Conservation (phyloP, 139 green algal genomes). For the Microglena sp. region DNA sequence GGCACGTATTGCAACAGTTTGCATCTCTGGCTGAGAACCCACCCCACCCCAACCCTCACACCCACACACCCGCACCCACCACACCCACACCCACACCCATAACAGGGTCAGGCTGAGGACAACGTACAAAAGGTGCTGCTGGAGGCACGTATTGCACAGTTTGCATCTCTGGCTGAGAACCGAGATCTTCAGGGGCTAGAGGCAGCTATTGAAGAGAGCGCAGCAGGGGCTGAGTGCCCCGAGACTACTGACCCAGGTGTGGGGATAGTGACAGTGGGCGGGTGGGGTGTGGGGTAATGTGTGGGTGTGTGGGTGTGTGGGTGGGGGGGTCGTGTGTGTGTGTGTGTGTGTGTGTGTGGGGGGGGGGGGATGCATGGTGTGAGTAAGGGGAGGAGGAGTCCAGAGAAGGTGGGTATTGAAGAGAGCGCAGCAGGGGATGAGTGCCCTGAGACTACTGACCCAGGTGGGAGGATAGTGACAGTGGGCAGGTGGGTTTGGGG, state of each 20-base stretch:
- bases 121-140: constrained; percentile 2
- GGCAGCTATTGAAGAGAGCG: constrained; percentile 19
- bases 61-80: background rate
- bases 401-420: background rate
- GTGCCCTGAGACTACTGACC: background rate
- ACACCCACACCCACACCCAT: background rate
- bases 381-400: background rate
- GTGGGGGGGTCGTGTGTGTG: too few relatives aligned
- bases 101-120: background rate
- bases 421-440: too few relatives aligned
- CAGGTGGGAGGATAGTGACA: background rate
- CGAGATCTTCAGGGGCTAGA: constrained; percentile 46
- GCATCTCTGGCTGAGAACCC: background rate
- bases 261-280: background rate
- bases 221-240: background rate
- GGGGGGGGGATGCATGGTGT: too few relatives aligned
- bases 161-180: constrained; percentile 71
- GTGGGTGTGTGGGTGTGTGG: too few relatives aligned
- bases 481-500: background rate
- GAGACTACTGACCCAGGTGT: background rate
- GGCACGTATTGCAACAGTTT: background rate
- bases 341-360: too few relatives aligned
- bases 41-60: background rate
- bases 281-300: background rate
- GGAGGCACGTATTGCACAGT: constrained; percentile 33